Base-by-base conservation (phyloP, 306 rosid genomes). In the Glycyrrhiza uralensis region DNA sequence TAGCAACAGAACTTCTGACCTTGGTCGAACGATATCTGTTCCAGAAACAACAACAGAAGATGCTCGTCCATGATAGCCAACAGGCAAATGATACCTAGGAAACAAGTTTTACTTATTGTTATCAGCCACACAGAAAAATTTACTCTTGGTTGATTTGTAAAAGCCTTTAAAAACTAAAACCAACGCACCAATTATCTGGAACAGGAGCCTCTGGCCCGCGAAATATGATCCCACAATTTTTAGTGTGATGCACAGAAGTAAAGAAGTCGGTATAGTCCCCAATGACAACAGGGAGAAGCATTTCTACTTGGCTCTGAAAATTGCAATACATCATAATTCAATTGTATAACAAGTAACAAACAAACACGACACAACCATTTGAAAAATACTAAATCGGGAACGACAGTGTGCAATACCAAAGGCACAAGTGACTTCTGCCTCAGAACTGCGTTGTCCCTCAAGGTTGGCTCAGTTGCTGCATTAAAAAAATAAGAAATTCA, bases 201-300 rank as follows among this genome's bases (percentile, higher is more conserved):
- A 90, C 86, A 15, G 94, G 85, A 70, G 73, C 86, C 52, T 85
- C 76, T 0, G 98, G 80, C 4, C 96, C 98, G 24, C 96, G 96
- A 78, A 91, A 94, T 61, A 91, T 86, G 36, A 88, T 41, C 73
- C 98, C 96, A 18, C 96, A 94, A 83, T 94, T 94, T 83, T 84
- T 91, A 26, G 96, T 88, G 12, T 89, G 97, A 78, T 89, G 87
- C 82, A 83, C 60, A 8, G 96, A 91, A 3, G 91, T 77, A 80
- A 94, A 91, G 87, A 94, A 94, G 76, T 94, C 99, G 0, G 97
- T 85, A 76, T 94, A 94, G 83, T 94, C 99, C 66, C 90, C 95
- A 67, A 91, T 69, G 32, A 76, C 90, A 83, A 94, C 76, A 44
- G 99, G 99, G 66, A 94, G 80, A 80, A 94, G 89, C 94, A 94